Evolutionary conservation across 2,329 filamentous ascomycete genomes (phyloP).

Genomic region (Domatiomyces globalis): DNA sequence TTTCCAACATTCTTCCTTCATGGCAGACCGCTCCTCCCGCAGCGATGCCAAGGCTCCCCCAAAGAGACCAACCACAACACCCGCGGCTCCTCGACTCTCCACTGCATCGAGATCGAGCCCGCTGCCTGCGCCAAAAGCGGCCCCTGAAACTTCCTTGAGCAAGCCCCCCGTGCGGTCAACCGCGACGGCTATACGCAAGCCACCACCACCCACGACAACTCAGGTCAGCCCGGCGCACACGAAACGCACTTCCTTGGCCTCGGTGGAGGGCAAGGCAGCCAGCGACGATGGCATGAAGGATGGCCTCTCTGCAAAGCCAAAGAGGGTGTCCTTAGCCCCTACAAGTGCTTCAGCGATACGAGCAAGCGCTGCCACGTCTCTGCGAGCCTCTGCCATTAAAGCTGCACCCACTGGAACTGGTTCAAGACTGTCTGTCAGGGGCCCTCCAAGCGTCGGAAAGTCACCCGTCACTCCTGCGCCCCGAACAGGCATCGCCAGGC

Average conservation of each 20-base stretch:
- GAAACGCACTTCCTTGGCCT: slow-evolving; percentile 29
- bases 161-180: slow-evolving; percentile 32
- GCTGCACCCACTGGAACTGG: slow-evolving; percentile 3
- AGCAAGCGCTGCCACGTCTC: slow-evolving; percentile 6
- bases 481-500: slow-evolving; percentile 19
- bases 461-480: slow-evolving; percentile 18
- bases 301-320: slow-evolving; percentile 29
- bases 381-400: slow-evolving; percentile 6
- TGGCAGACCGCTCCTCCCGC: neutral
- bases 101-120: slow-evolving; percentile 21
- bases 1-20: neutral
- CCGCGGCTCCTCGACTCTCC: slow-evolving; percentile 12
- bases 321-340: slow-evolving; percentile 32
- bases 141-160: slow-evolving; percentile 26
- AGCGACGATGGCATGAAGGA: slow-evolving; percentile 29
- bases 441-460: slow-evolving; percentile 23
- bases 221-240: slow-evolving; percentile 24
- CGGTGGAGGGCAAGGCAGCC: slow-evolving; percentile 21
- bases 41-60: neutral
- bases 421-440: slow-evolving; percentile 24
- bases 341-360: slow-evolving; percentile 16
- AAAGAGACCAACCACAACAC: neutral
- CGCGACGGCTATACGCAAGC: slow-evolving; percentile 22
- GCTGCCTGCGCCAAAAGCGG: slow-evolving; percentile 16
- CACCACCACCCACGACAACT: slow-evolving; percentile 23